Evolutionary conservation across 371 early-diverging fungal species (phyloP), one percentile per base, ranked within the genome.

Genomic region (Mucor plumbeus): DNA sequence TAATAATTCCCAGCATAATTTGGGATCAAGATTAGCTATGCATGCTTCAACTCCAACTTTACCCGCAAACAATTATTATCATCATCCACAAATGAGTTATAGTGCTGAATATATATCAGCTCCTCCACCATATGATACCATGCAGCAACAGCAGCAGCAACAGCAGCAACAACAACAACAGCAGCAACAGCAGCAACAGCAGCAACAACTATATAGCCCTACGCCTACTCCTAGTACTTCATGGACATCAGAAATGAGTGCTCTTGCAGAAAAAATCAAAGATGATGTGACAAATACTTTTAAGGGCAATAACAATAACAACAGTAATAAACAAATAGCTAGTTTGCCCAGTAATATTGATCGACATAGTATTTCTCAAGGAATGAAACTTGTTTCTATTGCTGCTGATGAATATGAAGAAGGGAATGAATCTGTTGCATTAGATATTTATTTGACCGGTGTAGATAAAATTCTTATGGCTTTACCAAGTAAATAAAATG

Each of bases 361-460:
- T 63, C 70, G 83, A 64, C 71, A 72, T 14, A 63, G 81, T 64
- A 73, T 85, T 7, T 79, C 83, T 17, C 87, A 85, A 60, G 87
- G 85, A 19, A 83, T 87, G 80, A 82, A 83, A 13, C 72, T 87
- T 13, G 78, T 85, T 13, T 79, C 80, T 6, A 78, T 87, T 35
- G 83, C 87, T 10, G 79, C 85, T 19, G 84, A 87, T 47, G 84
- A 83, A 64, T 85, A 87, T 17, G 83, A 87, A 21, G 77, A 76
- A 11, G 82, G 83, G 7, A 85, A 87, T 55, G 79, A 83, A 53
- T 65, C 73, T 11, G 75, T 76, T 21, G 85, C 85, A 0, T 75
- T 87, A 19, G 83, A 85, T 59, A 75, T 87, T 13, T 87, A 85
- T 43, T 67, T 87, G 21, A 77, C 85, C 44, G 83, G 85, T 15